Base-by-base conservation (phyloP, 2,329 filamentous ascomycete genomes). In the Fusarium palustre region DNA sequence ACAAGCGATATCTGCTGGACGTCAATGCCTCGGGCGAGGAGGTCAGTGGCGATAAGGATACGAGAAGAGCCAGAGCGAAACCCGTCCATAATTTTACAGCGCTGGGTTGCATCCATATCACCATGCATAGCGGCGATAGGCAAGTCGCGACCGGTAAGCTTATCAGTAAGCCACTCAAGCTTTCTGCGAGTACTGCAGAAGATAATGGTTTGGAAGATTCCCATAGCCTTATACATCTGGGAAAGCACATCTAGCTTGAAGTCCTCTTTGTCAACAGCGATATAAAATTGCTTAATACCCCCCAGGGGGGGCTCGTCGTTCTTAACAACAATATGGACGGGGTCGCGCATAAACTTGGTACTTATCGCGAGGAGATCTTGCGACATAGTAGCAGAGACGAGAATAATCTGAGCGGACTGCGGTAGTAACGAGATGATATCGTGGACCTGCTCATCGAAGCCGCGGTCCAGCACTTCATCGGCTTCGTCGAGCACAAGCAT, bases 141-240 rank as follows among this genome's bases (percentile, higher is more conserved):
- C 88, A 99, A 98, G 85, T 98, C 95, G 87, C 93, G 93, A 77
- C 92, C 92, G 77, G 93, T 97, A 81, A 99, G 93, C 91, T 98
- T 98, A 85, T 98, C 95, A 75, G 96, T 98, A 77, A 99, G 91
- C 96, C 96, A 99, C 87, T 99, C 96, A 79, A 99, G 96, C 94
- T 98, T 99, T 88, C 94, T 92, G 83, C 96, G 92, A 81, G 96
- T 99, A 91, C 99, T 99, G 91, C 96, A 99, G 92, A 99, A 99
- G 86, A 99, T 99, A 84, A 99, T 96, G 64, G 96, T 95, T 84
- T 99, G 96, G 76, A 96, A 98, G 79, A 98, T 98, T 81, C 95
- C 98, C 80, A 99, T 92, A 55, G 96, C 98, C 87, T 99, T 95
- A 88, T 99, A 99, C 75, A 99, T 85, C 85, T 99, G 96, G 78